These are phyloP conservation scores for Glycine soja DNA, from an alignment of 306 rosid genomes.

Conservation along the genomic window DNA sequence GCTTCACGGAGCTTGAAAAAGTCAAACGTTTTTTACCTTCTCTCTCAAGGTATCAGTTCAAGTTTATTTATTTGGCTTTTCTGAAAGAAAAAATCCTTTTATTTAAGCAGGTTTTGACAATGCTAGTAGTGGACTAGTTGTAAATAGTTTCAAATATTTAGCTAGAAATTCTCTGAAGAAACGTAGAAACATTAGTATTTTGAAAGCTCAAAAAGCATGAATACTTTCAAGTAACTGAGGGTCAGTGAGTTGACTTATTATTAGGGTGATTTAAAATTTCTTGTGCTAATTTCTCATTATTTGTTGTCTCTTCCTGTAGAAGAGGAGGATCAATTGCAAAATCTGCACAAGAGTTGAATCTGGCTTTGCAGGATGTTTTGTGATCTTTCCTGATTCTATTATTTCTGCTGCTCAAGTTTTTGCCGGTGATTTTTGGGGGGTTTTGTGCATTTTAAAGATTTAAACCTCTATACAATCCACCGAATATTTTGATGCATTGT, in stretches of 20 bases:
- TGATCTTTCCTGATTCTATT: slow-evolving; percentile 50
- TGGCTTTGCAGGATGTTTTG: slow-evolving; percentile 84
- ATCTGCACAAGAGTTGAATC: slow-evolving; percentile 88
- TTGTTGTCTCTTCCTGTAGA: slow-evolving; percentile 57
- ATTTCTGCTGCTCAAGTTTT: slow-evolving; percentile 43
- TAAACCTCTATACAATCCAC: slow-evolving; percentile 57
- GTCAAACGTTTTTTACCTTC: slow-evolving; percentile 71
- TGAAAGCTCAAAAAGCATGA: slow-evolving; percentile 21
- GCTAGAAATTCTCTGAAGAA: neutral
- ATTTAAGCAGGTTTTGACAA: neutral
- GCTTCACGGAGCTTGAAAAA: slow-evolving; percentile 95
- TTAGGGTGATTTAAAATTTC: slow-evolving; percentile 11
- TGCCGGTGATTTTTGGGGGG: slow-evolving; percentile 48
- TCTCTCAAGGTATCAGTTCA: slow-evolving; percentile 66
- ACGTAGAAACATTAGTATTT: slow-evolving; percentile 9
- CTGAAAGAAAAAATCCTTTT: neutral
- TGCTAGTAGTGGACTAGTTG: slow-evolving; percentile 13
- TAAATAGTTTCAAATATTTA: neutral
- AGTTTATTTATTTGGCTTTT: slow-evolving; percentile 17
- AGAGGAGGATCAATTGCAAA: slow-evolving; percentile 93
- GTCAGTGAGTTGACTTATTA: slow-evolving; percentile 1
- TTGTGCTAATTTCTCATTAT: slow-evolving; percentile 47
- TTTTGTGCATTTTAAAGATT: slow-evolving; percentile 62
- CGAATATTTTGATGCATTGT: slow-evolving; percentile 49
- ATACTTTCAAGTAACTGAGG: slow-evolving; percentile 14